Conservation (phyloP, 495 filamentous ascomycete genomes). For the Letharia columbiana region DNA sequence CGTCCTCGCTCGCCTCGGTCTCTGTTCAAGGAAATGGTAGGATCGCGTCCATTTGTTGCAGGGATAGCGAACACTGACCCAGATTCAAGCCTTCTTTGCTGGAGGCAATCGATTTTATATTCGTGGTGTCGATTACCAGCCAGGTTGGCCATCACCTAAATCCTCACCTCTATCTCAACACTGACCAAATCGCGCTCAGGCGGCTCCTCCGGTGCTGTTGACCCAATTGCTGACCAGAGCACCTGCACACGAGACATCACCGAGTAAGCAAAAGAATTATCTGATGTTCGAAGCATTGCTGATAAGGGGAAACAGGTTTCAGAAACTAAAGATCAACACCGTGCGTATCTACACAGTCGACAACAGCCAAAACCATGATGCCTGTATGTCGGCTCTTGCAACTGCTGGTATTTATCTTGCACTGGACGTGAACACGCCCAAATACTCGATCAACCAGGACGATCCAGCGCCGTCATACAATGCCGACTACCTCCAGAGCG, state of each 20-base stretch:
- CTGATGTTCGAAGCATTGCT: not conserved
- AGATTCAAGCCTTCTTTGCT: slow-evolving; percentile 67
- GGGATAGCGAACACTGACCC: slow-evolving; percentile 23
- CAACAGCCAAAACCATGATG: slow-evolving; percentile 73
- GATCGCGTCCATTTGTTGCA: slow-evolving; percentile 4
- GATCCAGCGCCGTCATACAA: slow-evolving; percentile 79
- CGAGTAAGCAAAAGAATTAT: slow-evolving; percentile 29
- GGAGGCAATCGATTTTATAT: slow-evolving; percentile 82
- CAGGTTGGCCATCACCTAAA: slow-evolving; percentile 27
- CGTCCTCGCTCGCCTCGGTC: slow-evolving; percentile 31
- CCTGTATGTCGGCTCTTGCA: slow-evolving; percentile 73
- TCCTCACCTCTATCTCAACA: not conserved
- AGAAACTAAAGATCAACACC: slow-evolving; percentile 80
- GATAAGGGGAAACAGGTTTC: slow-evolving; percentile 42
- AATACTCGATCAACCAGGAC: slow-evolving; percentile 75
- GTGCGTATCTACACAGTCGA: slow-evolving; percentile 90
- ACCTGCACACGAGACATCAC: slow-evolving; percentile 76
- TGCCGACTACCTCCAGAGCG: slow-evolving; percentile 77
- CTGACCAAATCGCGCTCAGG: slow-evolving; percentile 34
- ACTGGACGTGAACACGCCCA: slow-evolving; percentile 71
- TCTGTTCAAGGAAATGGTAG: slow-evolving; percentile 41
- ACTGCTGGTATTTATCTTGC: slow-evolving; percentile 89
- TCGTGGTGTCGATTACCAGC: slow-evolving; percentile 92
- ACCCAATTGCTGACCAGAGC: slow-evolving; percentile 66
- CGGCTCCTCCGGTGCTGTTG: slow-evolving; percentile 65